Conservation (phyloP, 257 asterid genomes). For the Knoxia roxburghii region DNA sequence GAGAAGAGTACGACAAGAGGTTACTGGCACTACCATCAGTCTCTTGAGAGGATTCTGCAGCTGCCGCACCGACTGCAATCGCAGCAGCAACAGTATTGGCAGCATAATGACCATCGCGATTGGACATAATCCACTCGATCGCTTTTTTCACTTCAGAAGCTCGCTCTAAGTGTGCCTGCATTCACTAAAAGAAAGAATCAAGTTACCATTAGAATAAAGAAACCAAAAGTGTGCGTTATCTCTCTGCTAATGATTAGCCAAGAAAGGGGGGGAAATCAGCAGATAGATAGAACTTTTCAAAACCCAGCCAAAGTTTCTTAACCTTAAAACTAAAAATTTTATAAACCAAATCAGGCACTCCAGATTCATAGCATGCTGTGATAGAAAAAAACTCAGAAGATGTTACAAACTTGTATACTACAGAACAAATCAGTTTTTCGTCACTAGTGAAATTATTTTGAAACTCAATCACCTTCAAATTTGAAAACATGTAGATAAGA, state of each 20-base stretch:
- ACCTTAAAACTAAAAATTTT: background rate
- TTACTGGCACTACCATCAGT: conserved; percentile 42
- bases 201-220: conserved; percentile 39
- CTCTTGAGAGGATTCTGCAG: conserved; percentile 64
- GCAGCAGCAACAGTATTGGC: conserved; percentile 99
- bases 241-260: background rate
- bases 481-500: background rate
- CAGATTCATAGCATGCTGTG: background rate
- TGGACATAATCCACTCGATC: conserved; percentile 93
- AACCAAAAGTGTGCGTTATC: background rate
- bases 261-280: too few species aligned
- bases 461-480: conserved; percentile 1
- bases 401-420: background rate
- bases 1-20: conserved; percentile 46
- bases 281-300: background rate
- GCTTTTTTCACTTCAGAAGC: conserved; percentile 94
- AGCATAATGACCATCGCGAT: conserved; percentile 92
- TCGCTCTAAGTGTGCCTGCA: conserved; percentile 90
- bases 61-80: conserved; percentile 85
- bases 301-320: background rate
- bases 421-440: background rate
- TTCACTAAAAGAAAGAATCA: conserved; percentile 83
- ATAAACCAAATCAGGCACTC: background rate
- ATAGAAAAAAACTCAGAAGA: background rate
- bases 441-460: background rate